Base-by-base conservation (phyloP, 2,329 filamentous ascomycete genomes). In the Cladorrhinum sp. region DNA sequence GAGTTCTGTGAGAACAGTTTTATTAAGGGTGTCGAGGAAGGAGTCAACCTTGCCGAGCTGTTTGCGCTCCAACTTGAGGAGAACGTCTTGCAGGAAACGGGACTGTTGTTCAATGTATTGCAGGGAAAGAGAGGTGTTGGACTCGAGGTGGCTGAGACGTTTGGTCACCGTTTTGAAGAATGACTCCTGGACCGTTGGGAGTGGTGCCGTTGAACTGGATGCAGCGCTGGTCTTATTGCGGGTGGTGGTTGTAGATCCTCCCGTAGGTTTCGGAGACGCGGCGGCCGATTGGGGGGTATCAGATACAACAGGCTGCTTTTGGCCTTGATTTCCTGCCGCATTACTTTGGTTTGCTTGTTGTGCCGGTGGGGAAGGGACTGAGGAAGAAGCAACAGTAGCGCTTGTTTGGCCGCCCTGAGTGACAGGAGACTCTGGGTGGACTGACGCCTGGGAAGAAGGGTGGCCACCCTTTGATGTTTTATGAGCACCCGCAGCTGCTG, bases 101-200 rank as follows among this genome's bases (percentile, higher is more conserved):
- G 94, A 97, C 73, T 98, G 95, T 62, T 96, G 92, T 76, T 98
- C 94, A 62, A 99, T 96, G 71, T 99, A 99, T 70, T 96, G 91
- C 8, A 98, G 80, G 0, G 93, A 96, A 10, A 98, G 81, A 0
- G 94, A 96, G 10, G 93, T 92, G 73, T 98, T 99, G 16, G 91
- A 86, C 74, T 99, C 95, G 7, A 98, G 86, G 68, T 93, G 87
- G 66, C 94, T 91, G 3, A 99, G 82, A 1, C 95, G 90, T 74
- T 98, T 98, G 65, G 93, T 92, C 8, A 98, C 89, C 3, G 92
- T 91, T 73, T 98, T 98, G 82, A 97, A 99, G 75, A 99, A 98
- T 1, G 91, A 95, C 73, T 99, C 95, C 74, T 99, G 95, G 1
- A 96, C 95, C 0, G 93, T 92, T 1, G 94, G 93, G 0, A 86